Base-by-base conservation (phyloP, 139 green algal genomes). In the Chlamydomonas schloesseri region DNA sequence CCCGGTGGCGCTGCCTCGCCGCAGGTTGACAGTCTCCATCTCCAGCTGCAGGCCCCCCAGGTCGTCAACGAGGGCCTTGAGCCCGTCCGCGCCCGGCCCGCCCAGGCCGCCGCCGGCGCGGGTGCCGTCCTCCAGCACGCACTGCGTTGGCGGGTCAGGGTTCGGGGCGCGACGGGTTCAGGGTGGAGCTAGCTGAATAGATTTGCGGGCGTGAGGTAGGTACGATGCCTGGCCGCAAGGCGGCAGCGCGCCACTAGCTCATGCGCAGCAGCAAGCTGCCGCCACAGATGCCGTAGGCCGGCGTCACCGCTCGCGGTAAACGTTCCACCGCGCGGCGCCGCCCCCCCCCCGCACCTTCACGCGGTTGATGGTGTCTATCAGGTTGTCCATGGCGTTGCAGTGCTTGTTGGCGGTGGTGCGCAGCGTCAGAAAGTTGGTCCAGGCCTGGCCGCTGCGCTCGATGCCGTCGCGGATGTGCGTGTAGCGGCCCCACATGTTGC, bases 401-500 rank as follows among this genome's bases (percentile, higher is more conserved):
- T 84, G 78, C 37, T 20, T 20, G 5, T 1, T 17, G 42, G 64
- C 64, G 47, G 46, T n/a, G 11, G 10, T 23, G 46, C 53, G 67
- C 67, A 86, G 50, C 33, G 23, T 13, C 29, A 3, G 21, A 0
- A 37, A 31, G 20, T 34, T 84, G 75, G 8, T 20, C 73, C 68
- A 83, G n/a, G 79, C 84, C 6, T 26, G 24, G 8, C 2, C 55
- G 65, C 47, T 68, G 42, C 84, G 84, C 23, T 58, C 75, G 29
- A 81, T n/a, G 11, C 37, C 53, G 53, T 69, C 26, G 37, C 53
- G 29, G 13, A 89, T 77, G 46, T 20, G 50, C 17, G 47, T 46
- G 81, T 88, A 92, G 8, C 82, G 67, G 10, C 62, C 46, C 89
- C 89, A 92, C 85, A 85, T 47, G 76, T 65, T 62, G 31, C 68